phyloP scores from a whole-genome alignment of 345 rosid genomes.

The Eucalyptus shirleyi region DNA sequence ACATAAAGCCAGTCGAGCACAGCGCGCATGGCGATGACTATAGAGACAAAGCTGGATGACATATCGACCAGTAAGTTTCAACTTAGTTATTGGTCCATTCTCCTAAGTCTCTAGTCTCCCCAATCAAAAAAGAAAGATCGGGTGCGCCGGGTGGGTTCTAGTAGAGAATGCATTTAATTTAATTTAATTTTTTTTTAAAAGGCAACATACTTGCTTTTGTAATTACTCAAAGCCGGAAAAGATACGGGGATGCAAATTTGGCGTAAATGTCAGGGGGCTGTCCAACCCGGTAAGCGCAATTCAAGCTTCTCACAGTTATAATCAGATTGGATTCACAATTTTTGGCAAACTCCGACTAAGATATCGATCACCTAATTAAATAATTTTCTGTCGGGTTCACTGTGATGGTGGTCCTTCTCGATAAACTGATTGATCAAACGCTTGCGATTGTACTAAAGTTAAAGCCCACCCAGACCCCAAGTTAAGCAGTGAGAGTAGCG shows the following conservation, averaged over 20 bases:
- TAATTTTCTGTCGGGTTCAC: neutral
- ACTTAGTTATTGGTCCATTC: neutral
- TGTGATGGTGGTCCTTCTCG: neutral
- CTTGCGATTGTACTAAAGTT: neutral
- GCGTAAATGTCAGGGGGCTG: neutral
- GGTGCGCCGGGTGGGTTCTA: neutral
- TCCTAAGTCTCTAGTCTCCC: neutral
- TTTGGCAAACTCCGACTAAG: neutral
- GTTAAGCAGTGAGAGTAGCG: neutral
- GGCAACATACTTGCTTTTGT: neutral
- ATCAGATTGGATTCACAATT: neutral
- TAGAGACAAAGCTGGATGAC: neutral
- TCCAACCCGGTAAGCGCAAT: neutral
- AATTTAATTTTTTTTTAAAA: rapidly evolving
- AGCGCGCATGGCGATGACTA: neutral
- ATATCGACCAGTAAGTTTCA: neutral
- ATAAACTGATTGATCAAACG: neutral
- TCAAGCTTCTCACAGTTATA: neutral
- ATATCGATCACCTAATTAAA: neutral
- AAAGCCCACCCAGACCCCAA: neutral
- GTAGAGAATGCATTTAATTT: neutral
- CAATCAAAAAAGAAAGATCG: neutral
- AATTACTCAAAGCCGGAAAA: neutral
- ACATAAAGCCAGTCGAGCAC: neutral
- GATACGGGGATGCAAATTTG: neutral